Conservation (phyloP, 164 flowering plant species). For the Macadamia tetraphylla region DNA sequence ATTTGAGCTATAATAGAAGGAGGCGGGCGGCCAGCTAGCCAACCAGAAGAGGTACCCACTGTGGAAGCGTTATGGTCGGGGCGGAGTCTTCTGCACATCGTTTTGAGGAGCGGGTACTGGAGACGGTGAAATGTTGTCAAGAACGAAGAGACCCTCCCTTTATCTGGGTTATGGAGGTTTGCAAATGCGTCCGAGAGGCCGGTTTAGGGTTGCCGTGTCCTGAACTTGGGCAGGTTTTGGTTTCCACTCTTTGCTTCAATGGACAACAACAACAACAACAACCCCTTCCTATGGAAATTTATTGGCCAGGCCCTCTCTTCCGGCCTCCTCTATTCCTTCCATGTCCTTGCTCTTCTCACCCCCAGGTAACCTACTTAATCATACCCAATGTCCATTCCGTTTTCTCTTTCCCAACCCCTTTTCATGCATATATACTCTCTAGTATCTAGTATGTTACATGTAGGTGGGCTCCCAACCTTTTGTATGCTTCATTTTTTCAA, state of each 20-base stretch:
- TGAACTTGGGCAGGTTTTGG: constrained; percentile 45
- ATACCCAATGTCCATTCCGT: too few relatives aligned
- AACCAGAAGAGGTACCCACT: too few relatives aligned
- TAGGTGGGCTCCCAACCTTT: too few relatives aligned
- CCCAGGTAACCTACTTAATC: constrained; percentile 26
- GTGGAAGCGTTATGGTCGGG: too few relatives aligned
- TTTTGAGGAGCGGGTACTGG: constrained; percentile 31
- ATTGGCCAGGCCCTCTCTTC: constrained; percentile 43
- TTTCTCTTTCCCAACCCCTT: neutral
- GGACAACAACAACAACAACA: constrained; percentile 25
- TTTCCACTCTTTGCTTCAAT: constrained; percentile 40
- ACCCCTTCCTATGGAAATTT: constrained; percentile 54
- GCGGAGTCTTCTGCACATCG: neutral
- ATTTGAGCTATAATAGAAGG: too few relatives aligned
- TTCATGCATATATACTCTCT: too few relatives aligned
- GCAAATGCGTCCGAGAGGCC: constrained; percentile 21
- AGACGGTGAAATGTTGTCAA: constrained; percentile 36
- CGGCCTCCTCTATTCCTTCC: constrained; percentile 46
- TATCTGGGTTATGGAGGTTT: constrained; percentile 43
- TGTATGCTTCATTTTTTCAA: too few relatives aligned
- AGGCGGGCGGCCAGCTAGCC: too few relatives aligned
- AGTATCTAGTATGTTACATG: too few relatives aligned
- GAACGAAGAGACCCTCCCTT: constrained; percentile 33
- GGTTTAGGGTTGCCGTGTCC: constrained; percentile 31
- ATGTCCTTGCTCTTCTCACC: constrained; percentile 56